phyloP scores from a whole-genome alignment of 2,329 filamentous ascomycete species.

The Pseudogymnoascus destructans region DNA sequence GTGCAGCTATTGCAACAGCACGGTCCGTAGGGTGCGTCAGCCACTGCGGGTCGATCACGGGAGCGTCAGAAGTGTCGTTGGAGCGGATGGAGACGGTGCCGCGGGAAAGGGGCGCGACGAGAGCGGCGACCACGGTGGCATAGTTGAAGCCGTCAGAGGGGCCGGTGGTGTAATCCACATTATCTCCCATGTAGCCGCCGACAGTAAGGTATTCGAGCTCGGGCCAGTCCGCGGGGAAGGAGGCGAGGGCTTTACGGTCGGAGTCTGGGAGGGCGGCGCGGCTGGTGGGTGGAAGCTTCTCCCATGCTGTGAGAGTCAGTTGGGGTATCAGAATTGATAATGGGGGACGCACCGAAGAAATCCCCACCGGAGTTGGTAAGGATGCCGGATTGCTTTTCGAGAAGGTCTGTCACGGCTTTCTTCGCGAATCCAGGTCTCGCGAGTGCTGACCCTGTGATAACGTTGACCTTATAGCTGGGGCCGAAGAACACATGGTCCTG shows the following conservation, averaged over 20 bases:
- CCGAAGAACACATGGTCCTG: slow-evolving; percentile 4
- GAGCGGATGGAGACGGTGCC: slow-evolving; percentile 33
- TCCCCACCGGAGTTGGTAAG: neutral
- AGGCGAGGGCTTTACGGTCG: neutral
- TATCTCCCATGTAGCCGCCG: neutral
- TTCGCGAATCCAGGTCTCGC: slow-evolving; percentile 1
- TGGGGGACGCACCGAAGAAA: neutral
- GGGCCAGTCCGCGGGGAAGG: slow-evolving; percentile 8
- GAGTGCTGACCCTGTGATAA: neutral
- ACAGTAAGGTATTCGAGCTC: neutral
- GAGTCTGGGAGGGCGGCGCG: neutral
- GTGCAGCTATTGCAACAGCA: slow-evolving; percentile 32
- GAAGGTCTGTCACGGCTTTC: slow-evolving; percentile 9
- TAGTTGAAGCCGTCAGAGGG: slow-evolving; percentile 27
- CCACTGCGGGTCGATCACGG: slow-evolving; percentile 33
- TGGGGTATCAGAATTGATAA: neutral
- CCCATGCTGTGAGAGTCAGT: neutral
- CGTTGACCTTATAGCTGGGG: neutral
- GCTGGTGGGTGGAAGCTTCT: slow-evolving; percentile 1
- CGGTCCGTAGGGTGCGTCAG: slow-evolving; percentile 31
- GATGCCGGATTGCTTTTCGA: neutral
- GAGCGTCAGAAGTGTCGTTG: slow-evolving; percentile 26
- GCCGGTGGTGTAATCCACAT: neutral
- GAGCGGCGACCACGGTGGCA: slow-evolving; percentile 22
- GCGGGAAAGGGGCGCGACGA: slow-evolving; percentile 31